A percentile compares a stretch with the other conserved stretches of the same genome.
phyloP scores from a whole-genome alignment of 2,329 filamentous ascomycete species.

The Basipetospora chlamydospora region DNA sequence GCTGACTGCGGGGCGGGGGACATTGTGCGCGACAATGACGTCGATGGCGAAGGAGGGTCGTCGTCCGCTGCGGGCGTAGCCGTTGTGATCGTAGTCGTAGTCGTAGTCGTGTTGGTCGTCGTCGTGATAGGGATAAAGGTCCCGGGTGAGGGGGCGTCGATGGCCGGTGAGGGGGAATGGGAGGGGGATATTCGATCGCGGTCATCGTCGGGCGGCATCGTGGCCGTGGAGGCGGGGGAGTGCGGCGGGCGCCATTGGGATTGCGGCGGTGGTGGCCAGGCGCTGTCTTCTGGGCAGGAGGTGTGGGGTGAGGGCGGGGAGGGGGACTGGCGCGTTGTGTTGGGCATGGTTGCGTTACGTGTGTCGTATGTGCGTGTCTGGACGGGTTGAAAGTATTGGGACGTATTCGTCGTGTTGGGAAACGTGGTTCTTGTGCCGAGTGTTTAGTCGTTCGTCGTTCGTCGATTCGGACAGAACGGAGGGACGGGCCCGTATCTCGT shows the following conservation, averaged over 20 bases:
- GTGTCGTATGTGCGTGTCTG: not conserved
- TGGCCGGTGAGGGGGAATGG: not conserved
- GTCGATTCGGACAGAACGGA: no score
- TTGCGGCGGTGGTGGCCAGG: not conserved
- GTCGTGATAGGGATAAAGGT: no score
- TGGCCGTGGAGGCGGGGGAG: slow-evolving; percentile 1
- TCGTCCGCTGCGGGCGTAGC: not conserved
- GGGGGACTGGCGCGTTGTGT: slow-evolving; percentile 6
- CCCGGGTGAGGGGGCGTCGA: not conserved
- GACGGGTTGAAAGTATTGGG: not conserved
- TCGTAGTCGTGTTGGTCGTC: no score
- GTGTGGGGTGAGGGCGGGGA: slow-evolving; percentile 1
- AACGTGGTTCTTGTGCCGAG: no score
- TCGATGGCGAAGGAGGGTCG: slow-evolving; percentile 8
- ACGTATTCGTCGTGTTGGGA: no score
- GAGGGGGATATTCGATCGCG: not conserved
- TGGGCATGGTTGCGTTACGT: slow-evolving; percentile 6
- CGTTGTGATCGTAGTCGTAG: not conserved
- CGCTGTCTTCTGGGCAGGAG: slow-evolving; percentile 5
- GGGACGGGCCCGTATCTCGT: no score
- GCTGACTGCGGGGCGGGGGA: slow-evolving; percentile 25
- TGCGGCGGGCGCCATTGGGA: slow-evolving; percentile 1
- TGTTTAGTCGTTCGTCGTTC: no score
- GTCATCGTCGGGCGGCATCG: not conserved
- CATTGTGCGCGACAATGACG: slow-evolving; percentile 26